Evolutionary conservation across 148 eudicot species (phyloP).

Genomic region (Chenopodium formosanum): DNA sequence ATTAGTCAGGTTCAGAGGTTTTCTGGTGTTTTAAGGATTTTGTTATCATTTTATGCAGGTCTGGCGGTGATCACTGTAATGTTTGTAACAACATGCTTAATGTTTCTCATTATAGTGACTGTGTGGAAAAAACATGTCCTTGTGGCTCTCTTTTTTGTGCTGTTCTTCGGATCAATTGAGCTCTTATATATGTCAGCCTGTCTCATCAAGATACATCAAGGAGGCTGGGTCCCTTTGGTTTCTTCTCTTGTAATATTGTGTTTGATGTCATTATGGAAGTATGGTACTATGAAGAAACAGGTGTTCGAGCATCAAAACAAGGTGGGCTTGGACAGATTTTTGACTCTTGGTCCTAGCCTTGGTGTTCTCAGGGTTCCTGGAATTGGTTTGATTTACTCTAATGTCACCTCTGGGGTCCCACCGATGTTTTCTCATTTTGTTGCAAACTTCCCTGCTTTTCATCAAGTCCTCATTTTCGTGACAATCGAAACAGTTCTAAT

Average conservation of each 20-base stretch:
- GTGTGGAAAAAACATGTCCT: conserved; percentile 40
- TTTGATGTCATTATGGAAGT: conserved; percentile 43
- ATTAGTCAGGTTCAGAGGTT: background rate
- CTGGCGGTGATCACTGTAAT: conserved; percentile 47
- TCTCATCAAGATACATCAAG: conserved; percentile 35
- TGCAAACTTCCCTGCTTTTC: conserved; percentile 46
- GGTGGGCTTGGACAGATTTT: conserved; percentile 32
- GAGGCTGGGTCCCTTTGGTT: conserved; percentile 52
- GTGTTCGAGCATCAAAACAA: conserved; percentile 41
- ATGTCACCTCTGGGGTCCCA: conserved; percentile 37
- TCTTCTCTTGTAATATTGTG: conserved; percentile 34
- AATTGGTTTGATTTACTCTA: conserved; percentile 44
- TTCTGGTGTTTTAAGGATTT: background rate
- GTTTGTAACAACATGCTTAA: conserved; percentile 55
- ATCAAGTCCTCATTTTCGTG: conserved; percentile 40
- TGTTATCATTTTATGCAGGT: conserved; percentile 30
- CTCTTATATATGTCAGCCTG: conserved; percentile 39
- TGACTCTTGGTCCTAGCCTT: conserved; percentile 28
- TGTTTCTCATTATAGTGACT: conserved; percentile 42
- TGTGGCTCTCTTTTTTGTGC: conserved; percentile 28
- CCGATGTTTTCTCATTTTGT: conserved; percentile 44
- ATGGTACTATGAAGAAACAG: conserved; percentile 40
- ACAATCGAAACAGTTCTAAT: conserved; percentile 39
- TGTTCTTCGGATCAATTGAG: conserved; percentile 43
- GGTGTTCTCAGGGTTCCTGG: conserved; percentile 38